Base-by-base conservation (phyloP, 2,329 filamentous ascomycete genomes). In the Microdochium paspali region DNA sequence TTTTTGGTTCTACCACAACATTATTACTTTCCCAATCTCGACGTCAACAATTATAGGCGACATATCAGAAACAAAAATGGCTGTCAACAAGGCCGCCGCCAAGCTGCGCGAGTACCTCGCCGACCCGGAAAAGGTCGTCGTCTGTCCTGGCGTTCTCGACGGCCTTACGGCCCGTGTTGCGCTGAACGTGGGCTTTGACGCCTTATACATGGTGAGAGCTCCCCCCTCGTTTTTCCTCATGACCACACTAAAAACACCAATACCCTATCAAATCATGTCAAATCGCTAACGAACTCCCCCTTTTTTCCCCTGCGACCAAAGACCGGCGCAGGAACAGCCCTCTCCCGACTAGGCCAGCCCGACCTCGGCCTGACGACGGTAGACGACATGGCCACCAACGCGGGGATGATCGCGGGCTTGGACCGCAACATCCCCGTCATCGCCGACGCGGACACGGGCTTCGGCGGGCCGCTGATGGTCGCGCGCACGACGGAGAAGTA, bases 101-200 rank as follows among this genome's bases (percentile, higher is more conserved):
- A 64, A 60, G 53, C 66, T 74, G 39, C 66, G 70, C 44, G 58
- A 65, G 42, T 64, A 67, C 45, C 57, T 75, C 13, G 56, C 59
- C 1, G 62, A 69, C 18, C 55, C 61, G 13, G 57, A 64, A 25
- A 63, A 67, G 44, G 64, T 74, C 42, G 56, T 85, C 32, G 70
- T 83, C 2, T 80, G 76, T 46, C 82, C 81, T 0, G 82, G 82
- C 26, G 81, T 86, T 2, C 84, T 84, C 57, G 82, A 87, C 67
- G 82, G 82, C 12, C 73, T 84, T 47, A 80, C 79, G 2, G 80
- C 82, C 0, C 70, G 82, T 1, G 74, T 86, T 48, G 80, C 81
- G 1, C 67, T 84, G 21, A 66, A 71, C 39, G 68, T 77, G n/a
- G 81, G 80, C 4, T 84, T 84, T 50, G 74, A 84, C 44, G 74